Conservation (phyloP, 2,329 filamentous ascomycete species). For the Drechslerella dactyloides region DNA sequence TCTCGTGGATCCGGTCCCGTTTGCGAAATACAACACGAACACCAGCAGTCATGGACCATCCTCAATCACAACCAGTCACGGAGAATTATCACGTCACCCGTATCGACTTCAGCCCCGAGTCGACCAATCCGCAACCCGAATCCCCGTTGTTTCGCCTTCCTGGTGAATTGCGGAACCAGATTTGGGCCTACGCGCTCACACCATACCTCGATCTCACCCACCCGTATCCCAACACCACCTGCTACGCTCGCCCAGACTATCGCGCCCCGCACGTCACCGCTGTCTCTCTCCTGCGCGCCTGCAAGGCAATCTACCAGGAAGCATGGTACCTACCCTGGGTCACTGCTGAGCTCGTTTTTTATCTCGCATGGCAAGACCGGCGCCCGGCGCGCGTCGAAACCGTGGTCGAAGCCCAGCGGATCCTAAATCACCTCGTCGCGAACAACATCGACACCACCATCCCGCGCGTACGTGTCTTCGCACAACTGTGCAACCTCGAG, state of each 20-base stretch:
- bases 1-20: too few relatives aligned
- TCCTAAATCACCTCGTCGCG: conserved; percentile 36
- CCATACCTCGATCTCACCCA: conserved; percentile 57
- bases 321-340: conserved; percentile 60
- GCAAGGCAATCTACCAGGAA: conserved; percentile 60
- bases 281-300: conserved; percentile 59
- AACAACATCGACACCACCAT: conserved; percentile 54
- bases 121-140: not conserved
- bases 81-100: not conserved
- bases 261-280: conserved; percentile 58
- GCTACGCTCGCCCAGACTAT: conserved; percentile 60
- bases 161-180: conserved; percentile 62
- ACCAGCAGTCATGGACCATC: too few relatives aligned
- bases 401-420: conserved; percentile 51
- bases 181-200: conserved; percentile 60
- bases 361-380: conserved; percentile 56
- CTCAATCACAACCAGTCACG: not conserved
- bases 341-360: conserved; percentile 59
- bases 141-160: conserved; percentile 57
- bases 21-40: too few relatives aligned
- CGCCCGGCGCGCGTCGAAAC: conserved; percentile 55
- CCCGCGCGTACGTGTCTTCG: conserved; percentile 59
- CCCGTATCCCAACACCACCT: conserved; percentile 40
- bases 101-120: not conserved
- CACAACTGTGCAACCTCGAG: conserved; percentile 60